Conservation (phyloP, 495 filamentous ascomycete genomes). For the Neurospora tetraspora region DNA sequence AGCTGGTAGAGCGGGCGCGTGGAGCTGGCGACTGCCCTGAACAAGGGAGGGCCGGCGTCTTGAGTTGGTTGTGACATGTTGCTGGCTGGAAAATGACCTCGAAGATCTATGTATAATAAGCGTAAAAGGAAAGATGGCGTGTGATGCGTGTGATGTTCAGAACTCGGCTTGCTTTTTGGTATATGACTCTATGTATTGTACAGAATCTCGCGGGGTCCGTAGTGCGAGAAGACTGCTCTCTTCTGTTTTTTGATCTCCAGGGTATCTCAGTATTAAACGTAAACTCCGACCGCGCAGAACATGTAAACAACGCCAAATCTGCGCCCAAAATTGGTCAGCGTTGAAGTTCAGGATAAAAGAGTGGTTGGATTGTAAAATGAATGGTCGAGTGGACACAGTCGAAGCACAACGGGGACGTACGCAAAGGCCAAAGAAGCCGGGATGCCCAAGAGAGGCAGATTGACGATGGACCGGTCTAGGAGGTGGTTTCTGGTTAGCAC, state of each 20-base stretch:
- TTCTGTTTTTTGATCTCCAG: slow-evolving; percentile 17
- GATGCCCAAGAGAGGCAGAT: slow-evolving; percentile 66
- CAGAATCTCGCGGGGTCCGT: slow-evolving; percentile 18
- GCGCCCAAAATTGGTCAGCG: background rate
- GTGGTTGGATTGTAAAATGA: background rate
- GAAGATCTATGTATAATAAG: background rate
- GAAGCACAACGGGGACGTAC: slow-evolving; percentile 42
- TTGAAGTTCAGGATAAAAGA: background rate
- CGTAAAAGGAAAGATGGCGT: background rate
- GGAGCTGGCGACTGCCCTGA: slow-evolving; percentile 77
- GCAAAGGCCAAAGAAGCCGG: slow-evolving; percentile 84
- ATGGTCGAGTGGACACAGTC: background rate
- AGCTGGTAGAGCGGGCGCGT: slow-evolving; percentile 82
- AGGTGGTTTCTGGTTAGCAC: background rate
- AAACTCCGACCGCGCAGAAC: slow-evolving; percentile 97
- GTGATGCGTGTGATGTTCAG: slow-evolving; percentile 1
- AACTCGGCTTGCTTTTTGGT: slow-evolving; percentile 9
- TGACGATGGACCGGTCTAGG: slow-evolving; percentile 76
- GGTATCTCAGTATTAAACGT: slow-evolving; percentile 59
- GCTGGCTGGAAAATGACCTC: background rate
- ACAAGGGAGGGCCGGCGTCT: slow-evolving; percentile 39
- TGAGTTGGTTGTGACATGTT: background rate
- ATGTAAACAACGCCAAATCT: slow-evolving; percentile 95
- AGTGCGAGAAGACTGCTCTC: background rate
- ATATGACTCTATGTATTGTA: slow-evolving; percentile 27